These are phyloP conservation scores for Chaetomium olivaceum DNA, from an alignment of 2,329 filamentous ascomycete species.

Conservation along the genomic window DNA sequence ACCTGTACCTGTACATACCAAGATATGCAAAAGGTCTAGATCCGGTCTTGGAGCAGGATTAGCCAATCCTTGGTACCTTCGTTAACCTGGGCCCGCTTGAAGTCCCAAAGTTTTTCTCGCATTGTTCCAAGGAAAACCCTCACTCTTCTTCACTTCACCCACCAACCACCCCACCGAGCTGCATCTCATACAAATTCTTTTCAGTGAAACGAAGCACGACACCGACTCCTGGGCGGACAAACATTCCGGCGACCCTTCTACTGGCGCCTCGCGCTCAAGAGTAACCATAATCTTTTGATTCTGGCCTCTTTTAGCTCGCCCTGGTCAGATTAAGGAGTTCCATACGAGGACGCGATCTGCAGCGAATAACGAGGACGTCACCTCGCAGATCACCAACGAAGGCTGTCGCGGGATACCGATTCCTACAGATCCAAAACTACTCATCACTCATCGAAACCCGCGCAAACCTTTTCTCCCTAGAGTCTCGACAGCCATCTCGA, in stretches of 20 bases:
- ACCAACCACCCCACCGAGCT: neutral
- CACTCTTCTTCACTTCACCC: conserved; percentile 6
- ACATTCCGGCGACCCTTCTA: neutral
- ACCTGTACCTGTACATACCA: neutral
- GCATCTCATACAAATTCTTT: conserved; percentile 11
- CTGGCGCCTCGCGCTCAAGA: conserved; percentile 3
- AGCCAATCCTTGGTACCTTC: conserved; percentile 16
- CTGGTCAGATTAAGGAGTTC: neutral
- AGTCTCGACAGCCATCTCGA: neutral
- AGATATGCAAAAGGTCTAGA: neutral
- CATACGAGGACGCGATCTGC: conserved; percentile 7
- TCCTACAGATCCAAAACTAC: no score
- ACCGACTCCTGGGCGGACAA: conserved; percentile 1
- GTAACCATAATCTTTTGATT: conserved; percentile 4
- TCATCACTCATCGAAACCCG: no score
- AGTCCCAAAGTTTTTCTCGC: conserved; percentile 19
- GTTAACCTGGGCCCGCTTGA: conserved; percentile 27
- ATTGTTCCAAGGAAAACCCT: conserved; percentile 26
- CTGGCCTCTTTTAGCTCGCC: conserved; percentile 2
- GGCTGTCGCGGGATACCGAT: neutral
- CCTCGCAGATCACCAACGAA: neutral
- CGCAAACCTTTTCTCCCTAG: no score
- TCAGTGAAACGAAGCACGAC: conserved; percentile 13
- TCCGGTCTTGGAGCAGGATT: conserved; percentile 4
- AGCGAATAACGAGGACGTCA: conserved; percentile 5